Percentiles rank a stretch among this genome's conserved stretches.
Evolutionary conservation across 208 protist genomes (phyloP).

Genomic region (Tetramitus jugosus): DNA sequence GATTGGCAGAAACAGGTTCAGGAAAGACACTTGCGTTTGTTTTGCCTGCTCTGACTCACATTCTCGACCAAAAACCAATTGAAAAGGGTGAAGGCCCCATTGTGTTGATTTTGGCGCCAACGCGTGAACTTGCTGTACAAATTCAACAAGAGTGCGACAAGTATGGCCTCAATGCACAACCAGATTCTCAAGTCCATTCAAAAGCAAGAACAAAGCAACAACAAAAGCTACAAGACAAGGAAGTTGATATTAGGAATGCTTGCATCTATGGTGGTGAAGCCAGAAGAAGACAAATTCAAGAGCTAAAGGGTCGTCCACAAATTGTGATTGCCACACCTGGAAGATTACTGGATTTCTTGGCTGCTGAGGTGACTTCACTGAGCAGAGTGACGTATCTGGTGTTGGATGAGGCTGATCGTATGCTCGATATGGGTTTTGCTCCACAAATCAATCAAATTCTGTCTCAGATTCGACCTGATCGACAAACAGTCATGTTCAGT

Average conservation of each 20-base stretch:
- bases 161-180: too few relatives aligned
- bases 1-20: slow-evolving; percentile 51
- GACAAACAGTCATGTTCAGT: slow-evolving; percentile 94
- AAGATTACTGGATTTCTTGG: slow-evolving; percentile 77
- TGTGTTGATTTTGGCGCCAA: slow-evolving; percentile 87
- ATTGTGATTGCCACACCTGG: slow-evolving; percentile 79
- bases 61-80: not conserved
- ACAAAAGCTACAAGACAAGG: not conserved
- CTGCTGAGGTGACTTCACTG: slow-evolving; percentile 53
- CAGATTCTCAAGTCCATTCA: too few relatives aligned
- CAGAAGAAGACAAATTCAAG: not conserved
- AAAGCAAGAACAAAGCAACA: too few relatives aligned
- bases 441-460: slow-evolving; percentile 91
- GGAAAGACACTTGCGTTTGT: slow-evolving; percentile 54
- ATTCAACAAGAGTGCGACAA: too few relatives aligned
- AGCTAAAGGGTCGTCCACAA: slow-evolving; percentile 37
- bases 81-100: slow-evolving; percentile 54
- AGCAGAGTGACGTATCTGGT: slow-evolving; percentile 75
- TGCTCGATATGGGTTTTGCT: slow-evolving; percentile 98
- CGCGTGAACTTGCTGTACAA: slow-evolving; percentile 91
- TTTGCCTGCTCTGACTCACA: slow-evolving; percentile 40
- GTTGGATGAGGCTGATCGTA: slow-evolving; percentile 96
- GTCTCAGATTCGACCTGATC: slow-evolving; percentile 77
- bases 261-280: slow-evolving; percentile 46
- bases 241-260: not conserved